These are phyloP conservation scores for Clavulina sp. DNA, from an alignment of 768 basidiomycete species.

Conservation along the genomic window DNA sequence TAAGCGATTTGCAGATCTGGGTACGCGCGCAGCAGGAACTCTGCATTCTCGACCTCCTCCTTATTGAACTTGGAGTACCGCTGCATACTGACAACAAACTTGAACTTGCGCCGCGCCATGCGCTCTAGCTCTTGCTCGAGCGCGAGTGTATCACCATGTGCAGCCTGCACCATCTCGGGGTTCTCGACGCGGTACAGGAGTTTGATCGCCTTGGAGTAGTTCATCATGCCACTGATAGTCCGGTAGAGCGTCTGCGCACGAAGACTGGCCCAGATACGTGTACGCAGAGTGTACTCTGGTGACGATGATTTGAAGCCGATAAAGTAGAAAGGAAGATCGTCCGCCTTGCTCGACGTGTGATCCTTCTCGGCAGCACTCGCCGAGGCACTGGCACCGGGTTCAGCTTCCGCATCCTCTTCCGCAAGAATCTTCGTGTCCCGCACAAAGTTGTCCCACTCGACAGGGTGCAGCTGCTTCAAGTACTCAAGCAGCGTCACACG, in stretches of 20 bases:
- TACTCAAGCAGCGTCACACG: slow-evolving; percentile 96
- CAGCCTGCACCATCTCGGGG: slow-evolving; percentile 94
- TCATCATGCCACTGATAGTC: slow-evolving; percentile 99
- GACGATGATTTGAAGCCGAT: slow-evolving; percentile 98
- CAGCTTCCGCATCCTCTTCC: slow-evolving; percentile 79
- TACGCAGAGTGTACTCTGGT: slow-evolving; percentile 95
- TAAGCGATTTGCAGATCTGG: slow-evolving; percentile 98
- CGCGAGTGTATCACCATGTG: slow-evolving; percentile 93
- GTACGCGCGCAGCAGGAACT: slow-evolving; percentile 92
- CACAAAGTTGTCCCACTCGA: slow-evolving; percentile 99
- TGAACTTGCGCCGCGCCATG: slow-evolving; percentile 97
- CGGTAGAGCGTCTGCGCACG: slow-evolving; percentile 97
- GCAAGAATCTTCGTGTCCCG: slow-evolving; percentile 98
- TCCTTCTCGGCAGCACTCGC: slow-evolving; percentile 44
- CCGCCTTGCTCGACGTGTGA: slow-evolving; percentile 76
- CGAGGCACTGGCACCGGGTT: slow-evolving; percentile 20
- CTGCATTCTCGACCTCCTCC: slow-evolving; percentile 97
- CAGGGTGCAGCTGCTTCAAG: slow-evolving; percentile 90
- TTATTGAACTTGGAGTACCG: slow-evolving; percentile 99
- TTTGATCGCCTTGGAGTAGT: slow-evolving; percentile 99
- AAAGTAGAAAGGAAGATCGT: slow-evolving; percentile 94
- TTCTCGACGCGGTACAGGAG: slow-evolving; percentile 98
- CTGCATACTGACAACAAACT: slow-evolving; percentile 98
- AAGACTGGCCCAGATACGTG: slow-evolving; percentile 97
- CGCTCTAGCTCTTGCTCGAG: slow-evolving; percentile 92